A percentile compares a stretch with the other conserved stretches of the same genome.
Evolutionary conservation across 2,329 filamentous ascomycete species (phyloP).

Genomic region (Didymella segeticola): DNA sequence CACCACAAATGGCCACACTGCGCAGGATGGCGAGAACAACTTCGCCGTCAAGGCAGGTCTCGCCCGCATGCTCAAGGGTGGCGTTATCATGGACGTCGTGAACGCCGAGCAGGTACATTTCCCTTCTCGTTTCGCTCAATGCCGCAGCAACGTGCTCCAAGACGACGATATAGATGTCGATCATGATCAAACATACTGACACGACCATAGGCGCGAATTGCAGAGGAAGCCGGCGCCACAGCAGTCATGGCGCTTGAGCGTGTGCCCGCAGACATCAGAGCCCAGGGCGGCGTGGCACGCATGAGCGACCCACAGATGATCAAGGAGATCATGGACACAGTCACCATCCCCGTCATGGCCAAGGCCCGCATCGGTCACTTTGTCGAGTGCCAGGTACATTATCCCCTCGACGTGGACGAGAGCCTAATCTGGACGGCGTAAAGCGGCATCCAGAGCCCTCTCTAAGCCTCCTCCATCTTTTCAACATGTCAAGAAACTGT

Average conservation of each 20-base stretch:
- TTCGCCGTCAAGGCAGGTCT: conserved; percentile 95
- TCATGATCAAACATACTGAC: too few relatives aligned
- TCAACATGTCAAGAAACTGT: neutral
- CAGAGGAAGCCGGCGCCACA: conserved; percentile 92
- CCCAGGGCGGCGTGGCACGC: conserved; percentile 88
- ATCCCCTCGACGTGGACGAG: too few relatives aligned
- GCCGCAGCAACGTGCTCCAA: too few relatives aligned
- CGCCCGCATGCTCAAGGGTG: conserved; percentile 98
- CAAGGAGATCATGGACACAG: conserved; percentile 90
- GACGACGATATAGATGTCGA: too few relatives aligned
- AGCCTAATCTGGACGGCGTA: too few relatives aligned
- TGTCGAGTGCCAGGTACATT: conserved; percentile 83
- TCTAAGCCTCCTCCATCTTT: neutral
- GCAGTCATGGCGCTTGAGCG: conserved; percentile 99
- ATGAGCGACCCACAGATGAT: conserved; percentile 98
- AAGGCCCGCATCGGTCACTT: conserved; percentile 98
- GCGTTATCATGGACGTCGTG: conserved; percentile 99
- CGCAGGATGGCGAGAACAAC: conserved; percentile 58
- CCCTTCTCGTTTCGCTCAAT: too few relatives aligned
- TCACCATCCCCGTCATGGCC: conserved; percentile 98
- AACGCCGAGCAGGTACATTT: conserved; percentile 77
- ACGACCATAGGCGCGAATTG: conserved; percentile 87
- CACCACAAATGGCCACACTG: conserved; percentile 52
- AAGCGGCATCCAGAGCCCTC: neutral
- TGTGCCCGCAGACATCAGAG: conserved; percentile 94